Base-by-base conservation (phyloP, 768 basidiomycete species). In the Albatrellus ellisii region DNA sequence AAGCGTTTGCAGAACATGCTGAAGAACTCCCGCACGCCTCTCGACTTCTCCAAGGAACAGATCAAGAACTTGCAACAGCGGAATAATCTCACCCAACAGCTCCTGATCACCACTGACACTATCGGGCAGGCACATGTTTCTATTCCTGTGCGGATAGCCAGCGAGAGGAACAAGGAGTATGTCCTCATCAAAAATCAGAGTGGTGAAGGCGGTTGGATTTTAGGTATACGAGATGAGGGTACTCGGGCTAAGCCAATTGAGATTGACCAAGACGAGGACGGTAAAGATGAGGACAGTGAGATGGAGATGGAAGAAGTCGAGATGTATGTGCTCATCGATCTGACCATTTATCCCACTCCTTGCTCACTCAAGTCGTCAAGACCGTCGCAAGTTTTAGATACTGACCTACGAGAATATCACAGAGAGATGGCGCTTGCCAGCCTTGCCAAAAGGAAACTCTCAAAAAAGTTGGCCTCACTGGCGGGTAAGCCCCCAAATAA, bases 11-110 rank as follows among this genome's bases (percentile, higher is more conserved):
- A 95, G 54, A 79, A 80, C 43, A 99, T 99, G 95, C 66, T 94
- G 15, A 69, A 66, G 41, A 73, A 69, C 33, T 72, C 90, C 0
- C 67, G 65, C 2, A 94, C 91, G 0, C 79, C 95, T 0, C 66
- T 97, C 42, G 95, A 98, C 58, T 99, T 99, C 58, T 97, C 91
- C 1, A 90, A 83, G 53, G 83, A 94, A 49, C 95, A 99, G 58
- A 98, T 99, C 58, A 73, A 78, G 59, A 84, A 88, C 52, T 69
- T 99, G 8, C 72, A 78, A 48, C 82, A 95, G 59, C 70, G 95
- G 27, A 99, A 99, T 56, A 57, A 77, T 3, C 66, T 98, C 48
- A 98, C 95, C 1, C 95, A 98, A 52, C 89, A 94, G 54, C 72
- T 99, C 26, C 65, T 98, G 36, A 75, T 72, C 36, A 94, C 95